These are phyloP conservation scores for Cynanchum wilfordii DNA, from an alignment of 257 asterid species.

Conservation along the genomic window DNA sequence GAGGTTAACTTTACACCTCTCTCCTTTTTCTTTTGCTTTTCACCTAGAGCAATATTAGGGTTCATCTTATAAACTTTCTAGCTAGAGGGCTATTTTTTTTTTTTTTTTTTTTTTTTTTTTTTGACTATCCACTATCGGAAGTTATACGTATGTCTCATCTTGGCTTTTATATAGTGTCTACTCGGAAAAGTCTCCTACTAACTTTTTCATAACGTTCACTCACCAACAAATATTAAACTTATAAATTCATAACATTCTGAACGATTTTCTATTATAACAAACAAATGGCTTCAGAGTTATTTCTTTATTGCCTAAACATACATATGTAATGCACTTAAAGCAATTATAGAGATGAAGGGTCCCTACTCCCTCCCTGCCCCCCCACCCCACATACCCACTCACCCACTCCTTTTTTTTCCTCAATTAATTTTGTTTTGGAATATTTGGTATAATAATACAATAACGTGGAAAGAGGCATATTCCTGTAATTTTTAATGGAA, in stretches of 20 bases:
- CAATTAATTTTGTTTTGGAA: neutral
- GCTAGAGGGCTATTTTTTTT: neutral
- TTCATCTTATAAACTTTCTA: neutral
- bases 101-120: no score
- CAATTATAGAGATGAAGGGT: constrained; percentile 3
- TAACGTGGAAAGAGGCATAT: neutral
- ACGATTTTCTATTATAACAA: no score
- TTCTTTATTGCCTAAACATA: neutral
- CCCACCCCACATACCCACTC: neutral
- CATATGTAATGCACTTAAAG: neutral
- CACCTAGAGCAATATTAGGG: neutral
- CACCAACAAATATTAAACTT: no score
- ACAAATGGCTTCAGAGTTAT: no score
- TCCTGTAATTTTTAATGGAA: neutral
- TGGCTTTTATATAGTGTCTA: no score
- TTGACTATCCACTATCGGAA: no score
- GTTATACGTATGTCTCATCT: no score
- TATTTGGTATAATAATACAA: neutral
- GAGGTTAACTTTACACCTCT: no score
- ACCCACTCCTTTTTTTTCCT: neutral
- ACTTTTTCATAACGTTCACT: no score
- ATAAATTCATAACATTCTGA: no score
- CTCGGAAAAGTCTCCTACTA: no score
- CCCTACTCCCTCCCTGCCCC: neutral
- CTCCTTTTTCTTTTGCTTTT: neutral